Percentiles rank a stretch among this genome's conserved stretches.
Conservation (phyloP, 345 rosid species). For the Hibiscus tridactylites region DNA sequence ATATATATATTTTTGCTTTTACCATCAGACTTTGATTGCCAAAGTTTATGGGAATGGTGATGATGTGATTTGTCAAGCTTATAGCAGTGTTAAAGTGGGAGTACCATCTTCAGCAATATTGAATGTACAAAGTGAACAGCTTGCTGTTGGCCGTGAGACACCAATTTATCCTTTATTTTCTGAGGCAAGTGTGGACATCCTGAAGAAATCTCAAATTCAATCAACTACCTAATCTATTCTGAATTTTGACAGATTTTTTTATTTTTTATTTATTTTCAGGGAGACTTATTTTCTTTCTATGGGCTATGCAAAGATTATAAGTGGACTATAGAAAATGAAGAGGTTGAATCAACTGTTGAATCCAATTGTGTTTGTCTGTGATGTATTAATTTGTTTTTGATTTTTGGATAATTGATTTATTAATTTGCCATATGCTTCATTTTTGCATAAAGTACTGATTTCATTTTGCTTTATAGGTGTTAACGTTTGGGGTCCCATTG, state of each 20-base stretch:
- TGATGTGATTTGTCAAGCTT: constrained; percentile 55
- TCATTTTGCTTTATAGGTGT: constrained; percentile 40
- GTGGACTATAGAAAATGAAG: constrained; percentile 70
- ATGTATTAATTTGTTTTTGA: no score
- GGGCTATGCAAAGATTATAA: constrained; percentile 65
- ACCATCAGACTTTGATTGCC: constrained; percentile 60
- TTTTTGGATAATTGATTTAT: constrained; percentile 1
- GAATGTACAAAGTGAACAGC: constrained; percentile 67
- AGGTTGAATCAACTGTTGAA: constrained; percentile 36
- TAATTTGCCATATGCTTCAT: neutral
- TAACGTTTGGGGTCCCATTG: constrained; percentile 24
- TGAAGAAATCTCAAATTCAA: constrained; percentile 5
- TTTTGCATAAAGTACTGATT: neutral
- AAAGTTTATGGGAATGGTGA: constrained; percentile 51
- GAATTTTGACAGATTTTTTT: constrained; percentile 17
- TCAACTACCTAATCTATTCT: constrained; percentile 5
- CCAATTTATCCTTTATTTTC: constrained; percentile 72
- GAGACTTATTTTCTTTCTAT: constrained; percentile 66
- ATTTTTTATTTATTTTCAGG: constrained; percentile 36
- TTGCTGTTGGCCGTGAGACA: constrained; percentile 66
- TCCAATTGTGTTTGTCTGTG: constrained; percentile 2
- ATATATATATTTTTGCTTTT: constrained; percentile 12
- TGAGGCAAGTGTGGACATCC: constrained; percentile 46
- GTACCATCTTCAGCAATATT: constrained; percentile 61
- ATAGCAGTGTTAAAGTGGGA: constrained; percentile 51